These are phyloP conservation scores for Andrographis paniculata DNA, from an alignment of 305 asterid species.

Conservation along the genomic window DNA sequence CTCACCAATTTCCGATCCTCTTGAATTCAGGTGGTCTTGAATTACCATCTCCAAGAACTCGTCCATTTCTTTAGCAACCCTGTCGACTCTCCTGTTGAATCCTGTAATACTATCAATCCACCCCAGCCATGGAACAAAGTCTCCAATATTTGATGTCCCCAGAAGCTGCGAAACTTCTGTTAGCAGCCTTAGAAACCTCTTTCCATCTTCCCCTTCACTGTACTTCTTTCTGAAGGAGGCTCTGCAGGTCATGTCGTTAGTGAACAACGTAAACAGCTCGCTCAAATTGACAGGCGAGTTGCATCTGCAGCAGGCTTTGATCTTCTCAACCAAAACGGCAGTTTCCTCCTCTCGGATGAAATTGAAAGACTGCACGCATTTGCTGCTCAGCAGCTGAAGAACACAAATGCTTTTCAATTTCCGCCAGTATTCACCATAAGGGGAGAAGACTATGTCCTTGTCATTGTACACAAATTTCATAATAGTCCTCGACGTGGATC, in stretches of 20 bases:
- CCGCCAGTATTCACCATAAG: not conserved
- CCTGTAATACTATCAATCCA: not conserved
- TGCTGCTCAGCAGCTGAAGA: not conserved
- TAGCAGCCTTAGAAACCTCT: not conserved
- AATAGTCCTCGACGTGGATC: not conserved
- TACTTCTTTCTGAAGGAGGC: not conserved
- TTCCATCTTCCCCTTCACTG: not conserved
- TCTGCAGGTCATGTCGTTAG: not conserved
- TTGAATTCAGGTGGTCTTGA: constrained; percentile 12
- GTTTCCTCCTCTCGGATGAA: not conserved
- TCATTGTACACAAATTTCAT: too few species aligned
- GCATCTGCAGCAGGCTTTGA: not conserved
- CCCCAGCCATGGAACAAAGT: not conserved
- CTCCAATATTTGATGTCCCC: not conserved
- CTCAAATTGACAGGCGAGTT: not conserved
- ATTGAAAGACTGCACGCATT: not conserved
- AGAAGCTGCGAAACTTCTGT: not conserved
- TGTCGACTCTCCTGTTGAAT: not conserved
- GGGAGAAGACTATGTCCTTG: not conserved
- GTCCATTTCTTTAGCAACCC: constrained; percentile 8
- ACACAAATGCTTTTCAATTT: not conserved
- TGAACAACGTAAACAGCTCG: not conserved
- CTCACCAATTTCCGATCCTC: not conserved
- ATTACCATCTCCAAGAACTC: constrained; percentile 29
- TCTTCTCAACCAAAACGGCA: not conserved